phyloP scores from a whole-genome alignment of 768 basidiomycete species.

The Trametes gibbosa region DNA sequence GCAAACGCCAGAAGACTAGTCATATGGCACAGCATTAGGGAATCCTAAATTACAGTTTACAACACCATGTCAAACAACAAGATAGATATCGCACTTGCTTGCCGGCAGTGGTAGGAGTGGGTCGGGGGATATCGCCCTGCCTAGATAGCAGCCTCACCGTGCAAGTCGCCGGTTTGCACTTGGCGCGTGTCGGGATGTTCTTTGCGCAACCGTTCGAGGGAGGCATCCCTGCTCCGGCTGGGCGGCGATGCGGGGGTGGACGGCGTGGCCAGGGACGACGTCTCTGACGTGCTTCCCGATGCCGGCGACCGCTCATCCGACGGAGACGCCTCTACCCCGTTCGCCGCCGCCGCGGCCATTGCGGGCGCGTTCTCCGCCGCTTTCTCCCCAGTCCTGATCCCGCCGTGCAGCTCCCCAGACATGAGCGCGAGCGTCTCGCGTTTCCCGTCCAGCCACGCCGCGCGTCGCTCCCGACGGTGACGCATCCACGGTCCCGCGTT shows the following conservation, averaged over 20 bases:
- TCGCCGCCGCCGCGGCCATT: background rate
- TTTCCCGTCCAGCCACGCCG: slow-evolving; percentile 32
- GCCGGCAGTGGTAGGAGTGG: background rate
- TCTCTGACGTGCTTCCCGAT: slow-evolving; percentile 6
- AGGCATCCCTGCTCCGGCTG: background rate
- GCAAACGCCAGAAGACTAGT: background rate
- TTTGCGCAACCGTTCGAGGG: slow-evolving; percentile 12
- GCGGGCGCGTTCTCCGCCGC: background rate
- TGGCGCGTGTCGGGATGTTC: slow-evolving; percentile 18
- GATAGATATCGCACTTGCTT: background rate
- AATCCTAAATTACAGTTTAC: slow-evolving; percentile 2
- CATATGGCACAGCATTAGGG: slow-evolving; percentile 4
- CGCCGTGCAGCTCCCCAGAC: slow-evolving; percentile 19
- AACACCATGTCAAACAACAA: background rate
- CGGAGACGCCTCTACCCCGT: background rate
- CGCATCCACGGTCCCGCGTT: slow-evolving; percentile 73
- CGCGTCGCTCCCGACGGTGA: slow-evolving; percentile 34
- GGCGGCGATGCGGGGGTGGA: too few species aligned
- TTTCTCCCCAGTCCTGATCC: background rate
- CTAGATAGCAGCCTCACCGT: background rate
- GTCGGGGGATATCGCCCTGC: background rate
- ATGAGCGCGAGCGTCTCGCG: slow-evolving; percentile 11
- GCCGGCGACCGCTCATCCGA: background rate
- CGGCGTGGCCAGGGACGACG: slow-evolving; percentile 14
- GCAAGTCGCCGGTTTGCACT: slow-evolving; percentile 19